A percentile compares a stretch with the other conserved stretches of the same genome.
phyloP scores from a whole-genome alignment of 495 filamentous ascomycete species.

The Xylaria curta region DNA sequence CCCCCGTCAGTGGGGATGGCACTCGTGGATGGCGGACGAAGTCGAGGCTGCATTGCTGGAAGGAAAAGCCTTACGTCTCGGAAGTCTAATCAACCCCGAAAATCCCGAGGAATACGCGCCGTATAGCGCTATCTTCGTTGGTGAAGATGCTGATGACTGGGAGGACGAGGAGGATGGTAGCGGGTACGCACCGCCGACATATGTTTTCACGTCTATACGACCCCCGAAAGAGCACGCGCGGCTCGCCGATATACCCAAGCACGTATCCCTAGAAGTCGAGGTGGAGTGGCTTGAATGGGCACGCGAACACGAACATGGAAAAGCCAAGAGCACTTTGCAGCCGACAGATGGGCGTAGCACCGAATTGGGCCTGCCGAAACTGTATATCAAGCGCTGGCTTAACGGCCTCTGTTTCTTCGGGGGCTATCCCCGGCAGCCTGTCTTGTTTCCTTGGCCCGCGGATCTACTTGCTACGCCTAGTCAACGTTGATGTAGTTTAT shows the following conservation, averaged over 20 bases:
- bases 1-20: slow-evolving; percentile 24
- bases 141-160: slow-evolving; percentile 32
- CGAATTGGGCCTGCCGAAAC: slow-evolving; percentile 25
- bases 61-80: slow-evolving; percentile 39
- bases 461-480: slow-evolving; percentile 30
- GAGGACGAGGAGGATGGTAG: slow-evolving; percentile 24
- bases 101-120: not conserved
- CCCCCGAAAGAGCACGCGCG: not conserved
- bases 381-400: slow-evolving; percentile 41
- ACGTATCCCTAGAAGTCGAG: slow-evolving; percentile 42
- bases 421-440: slow-evolving; percentile 14
- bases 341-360: not conserved
- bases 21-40: slow-evolving; percentile 33
- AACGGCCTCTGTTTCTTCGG: slow-evolving; percentile 41
- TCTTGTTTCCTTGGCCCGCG: slow-evolving; percentile 42
- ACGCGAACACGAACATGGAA: not conserved
- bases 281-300: slow-evolving; percentile 29
- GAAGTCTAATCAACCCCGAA: slow-evolving; percentile 31
- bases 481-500: not conserved
- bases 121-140: slow-evolving; percentile 39
- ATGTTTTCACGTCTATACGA: slow-evolving; percentile 35
- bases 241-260: slow-evolving; percentile 31
- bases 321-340: not conserved
- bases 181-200: slow-evolving; percentile 19
- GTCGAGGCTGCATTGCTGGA: slow-evolving; percentile 35